Conservation (phyloP, 306 rosid species). For the Senna siamea region DNA sequence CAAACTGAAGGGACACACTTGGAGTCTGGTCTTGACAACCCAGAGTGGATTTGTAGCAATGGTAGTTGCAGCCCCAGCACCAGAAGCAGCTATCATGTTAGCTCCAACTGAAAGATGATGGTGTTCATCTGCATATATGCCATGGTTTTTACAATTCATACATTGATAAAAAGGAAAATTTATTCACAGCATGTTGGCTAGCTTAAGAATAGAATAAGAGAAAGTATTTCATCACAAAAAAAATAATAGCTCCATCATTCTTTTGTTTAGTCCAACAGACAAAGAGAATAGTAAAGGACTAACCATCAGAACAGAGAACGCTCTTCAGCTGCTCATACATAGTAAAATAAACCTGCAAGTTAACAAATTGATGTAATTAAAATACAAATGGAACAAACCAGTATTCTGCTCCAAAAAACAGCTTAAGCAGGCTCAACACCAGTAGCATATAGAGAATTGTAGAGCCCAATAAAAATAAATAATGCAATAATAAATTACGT, state of each 20-base stretch:
- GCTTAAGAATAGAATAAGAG: slow-evolving; percentile 5
- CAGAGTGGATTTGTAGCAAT: slow-evolving; percentile 86
- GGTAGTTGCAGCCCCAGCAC: slow-evolving; percentile 90
- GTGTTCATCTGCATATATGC: slow-evolving; percentile 58
- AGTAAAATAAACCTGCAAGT: slow-evolving; percentile 65
- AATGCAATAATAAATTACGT: background rate
- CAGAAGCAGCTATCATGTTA: slow-evolving; percentile 82
- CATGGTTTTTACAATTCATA: slow-evolving; percentile 32
- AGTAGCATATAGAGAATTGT: slow-evolving; percentile 15
- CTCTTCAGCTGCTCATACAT: slow-evolving; percentile 65
- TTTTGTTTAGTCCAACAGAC: background rate
- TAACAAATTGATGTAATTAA: slow-evolving; percentile 7
- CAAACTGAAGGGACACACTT: slow-evolving; percentile 56
- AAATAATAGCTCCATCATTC: background rate
- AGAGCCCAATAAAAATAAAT: slow-evolving; percentile 20
- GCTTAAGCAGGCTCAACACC: slow-evolving; percentile 13
- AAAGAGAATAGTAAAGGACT: slow-evolving; percentile 30
- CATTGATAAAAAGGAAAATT: slow-evolving; percentile 20
- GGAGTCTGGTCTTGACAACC: slow-evolving; percentile 95
- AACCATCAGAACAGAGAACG: slow-evolving; percentile 55
- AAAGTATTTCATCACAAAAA: background rate
- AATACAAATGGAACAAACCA: background rate
- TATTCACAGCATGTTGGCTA: slow-evolving; percentile 22
- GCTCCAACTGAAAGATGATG: slow-evolving; percentile 83
- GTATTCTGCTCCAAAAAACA: slow-evolving; percentile 7